Evolutionary conservation across 2,329 filamentous ascomycete species (phyloP), one percentile per base, ranked within the genome.

Genomic region (Clonostachys solani): DNA sequence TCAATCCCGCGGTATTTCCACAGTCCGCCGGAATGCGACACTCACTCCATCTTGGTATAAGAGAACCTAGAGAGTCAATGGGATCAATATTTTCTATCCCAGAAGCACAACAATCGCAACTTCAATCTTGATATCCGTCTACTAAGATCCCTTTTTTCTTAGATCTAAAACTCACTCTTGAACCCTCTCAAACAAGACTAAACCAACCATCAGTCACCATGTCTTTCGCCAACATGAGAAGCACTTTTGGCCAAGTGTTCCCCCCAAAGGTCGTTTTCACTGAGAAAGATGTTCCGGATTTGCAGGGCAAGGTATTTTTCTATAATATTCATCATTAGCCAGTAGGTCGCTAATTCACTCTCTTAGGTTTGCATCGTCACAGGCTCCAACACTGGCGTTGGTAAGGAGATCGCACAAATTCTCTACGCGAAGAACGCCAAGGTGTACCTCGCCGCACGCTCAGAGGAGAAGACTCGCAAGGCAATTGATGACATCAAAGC

Each of bases 261-360:
- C 62, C 64, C n/a, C 62, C 65, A 1, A 50, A 56, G 17, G 72
- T 73, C 9, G 54, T 59, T 2, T 65, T 74, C 45, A 74, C 69
- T 5, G 69, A 72, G 40, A 57, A 63, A 38, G 62, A 71, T 33
- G 59, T 75, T 8, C 60, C 65, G 7, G 61, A 71, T 44, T 66
- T 71, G 48, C 54, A 60, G 15, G 70, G 65, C 54, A 70, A 63
- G 58, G 61, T 61, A 40, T 38, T 38, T 38, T 18, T 5, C 36
- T 38, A 8, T 5, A 12, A 18, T n/a, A 18, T 38, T 12, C 8
- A 4, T 9, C 36, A 38, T 38, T 10, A 10, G 23, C 23, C 9
- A 29, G 23, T 29, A 9, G 10, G 6, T 42, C 6, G 16, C 33
- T 36, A 48, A 42, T 38, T n/a, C 3, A 38, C 12, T n/a, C 15